phyloP scores from a whole-genome alignment of 2,329 filamentous ascomycete species.

The Apiospora malaysiana region DNA sequence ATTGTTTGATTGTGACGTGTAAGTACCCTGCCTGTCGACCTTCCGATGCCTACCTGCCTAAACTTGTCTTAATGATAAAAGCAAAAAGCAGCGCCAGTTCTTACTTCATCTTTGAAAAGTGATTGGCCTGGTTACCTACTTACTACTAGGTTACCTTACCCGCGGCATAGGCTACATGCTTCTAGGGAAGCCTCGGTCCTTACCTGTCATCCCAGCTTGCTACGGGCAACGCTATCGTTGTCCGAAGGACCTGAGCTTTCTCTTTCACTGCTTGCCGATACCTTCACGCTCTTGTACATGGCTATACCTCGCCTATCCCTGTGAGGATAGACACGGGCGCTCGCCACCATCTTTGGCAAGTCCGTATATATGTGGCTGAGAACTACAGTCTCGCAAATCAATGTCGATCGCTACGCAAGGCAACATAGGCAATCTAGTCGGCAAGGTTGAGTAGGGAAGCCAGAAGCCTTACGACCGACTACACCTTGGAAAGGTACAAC shows the following conservation, averaged over 20 bases:
- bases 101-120: not conserved
- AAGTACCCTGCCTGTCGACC: not conserved
- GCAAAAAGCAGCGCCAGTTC: not conserved
- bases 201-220: not conserved
- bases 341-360: not conserved
- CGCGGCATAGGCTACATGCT: not conserved
- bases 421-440: not conserved
- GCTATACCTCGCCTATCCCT: not conserved
- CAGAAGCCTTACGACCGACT: no score
- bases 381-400: not conserved
- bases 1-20: not conserved
- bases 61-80: not conserved
- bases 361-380: not conserved
- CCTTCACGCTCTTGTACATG: not conserved
- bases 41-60: no score
- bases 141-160: not conserved
- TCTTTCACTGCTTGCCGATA: not conserved
- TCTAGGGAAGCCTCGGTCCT: not conserved
- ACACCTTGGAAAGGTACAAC: not conserved
- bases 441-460: not conserved
- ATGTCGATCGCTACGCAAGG: not conserved
- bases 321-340: not conserved
- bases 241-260: not conserved
- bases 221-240: not conserved
- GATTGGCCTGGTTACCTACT: not conserved